Conservation (phyloP, 2,329 filamentous ascomycete genomes). For the Trichoderma koningiopsis region DNA sequence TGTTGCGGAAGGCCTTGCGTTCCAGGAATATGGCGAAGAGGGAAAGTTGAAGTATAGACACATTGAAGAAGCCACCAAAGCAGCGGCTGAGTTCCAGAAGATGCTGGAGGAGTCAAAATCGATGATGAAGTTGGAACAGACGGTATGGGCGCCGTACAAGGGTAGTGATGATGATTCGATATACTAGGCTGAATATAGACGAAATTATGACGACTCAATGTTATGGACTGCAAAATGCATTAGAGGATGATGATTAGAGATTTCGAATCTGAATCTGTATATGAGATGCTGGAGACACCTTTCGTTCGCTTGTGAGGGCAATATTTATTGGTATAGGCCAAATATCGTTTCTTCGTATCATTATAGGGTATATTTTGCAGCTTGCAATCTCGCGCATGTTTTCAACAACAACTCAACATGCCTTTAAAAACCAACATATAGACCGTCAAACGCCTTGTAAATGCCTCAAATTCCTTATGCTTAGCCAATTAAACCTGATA, state of each 20-base stretch:
- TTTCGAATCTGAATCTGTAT: too few relatives aligned
- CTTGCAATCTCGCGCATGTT: neutral
- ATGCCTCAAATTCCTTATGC: neutral
- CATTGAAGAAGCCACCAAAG: neutral
- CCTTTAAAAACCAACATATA: neutral
- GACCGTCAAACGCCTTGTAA: constrained; percentile 8
- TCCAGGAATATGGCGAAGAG: neutral
- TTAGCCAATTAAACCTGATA: neutral
- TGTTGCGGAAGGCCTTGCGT: neutral
- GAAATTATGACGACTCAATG: too few relatives aligned
- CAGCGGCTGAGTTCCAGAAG: neutral
- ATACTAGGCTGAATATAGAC: neutral
- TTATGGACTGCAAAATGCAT: too few relatives aligned
- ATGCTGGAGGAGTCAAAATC: neutral
- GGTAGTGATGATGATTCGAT: neutral
- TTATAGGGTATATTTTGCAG: constrained; percentile 12
- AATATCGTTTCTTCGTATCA: neutral
- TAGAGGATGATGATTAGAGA: neutral
- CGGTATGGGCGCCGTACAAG: neutral
- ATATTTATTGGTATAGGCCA: neutral
- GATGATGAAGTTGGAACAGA: neutral
- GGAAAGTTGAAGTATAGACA: neutral
- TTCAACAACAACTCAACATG: neutral
- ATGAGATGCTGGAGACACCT: neutral
- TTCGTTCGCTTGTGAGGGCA: neutral